Evolutionary conservation across 441 rosid species (phyloP).

Genomic region (Erodium moschatum): DNA sequence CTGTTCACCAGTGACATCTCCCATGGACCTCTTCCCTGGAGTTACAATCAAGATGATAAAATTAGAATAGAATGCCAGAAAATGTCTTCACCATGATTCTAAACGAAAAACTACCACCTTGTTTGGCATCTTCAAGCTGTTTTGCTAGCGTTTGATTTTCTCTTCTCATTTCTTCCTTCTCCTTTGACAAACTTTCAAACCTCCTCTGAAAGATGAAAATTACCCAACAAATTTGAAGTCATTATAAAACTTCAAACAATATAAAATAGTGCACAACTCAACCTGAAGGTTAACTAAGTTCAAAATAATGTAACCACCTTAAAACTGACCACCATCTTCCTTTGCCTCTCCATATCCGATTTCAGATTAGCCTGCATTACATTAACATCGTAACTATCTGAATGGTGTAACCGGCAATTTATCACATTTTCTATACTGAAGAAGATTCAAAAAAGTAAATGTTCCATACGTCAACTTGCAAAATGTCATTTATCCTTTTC

Average conservation of each 20-base stretch:
- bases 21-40: neutral
- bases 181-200: conserved; percentile 40
- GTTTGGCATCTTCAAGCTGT: conserved; percentile 81
- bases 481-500: conserved; percentile 45
- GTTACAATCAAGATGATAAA: neutral
- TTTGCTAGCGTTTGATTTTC: conserved; percentile 65
- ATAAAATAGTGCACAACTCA: neutral
- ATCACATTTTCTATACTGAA: neutral
- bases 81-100: conserved; percentile 4
- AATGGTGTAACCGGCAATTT: neutral
- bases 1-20: neutral
- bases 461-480: conserved; percentile 41
- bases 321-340: conserved; percentile 28
- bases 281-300: neutral
- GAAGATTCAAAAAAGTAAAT: neutral
- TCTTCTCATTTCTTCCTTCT: conserved; percentile 63
- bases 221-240: neutral
- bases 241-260: neutral
- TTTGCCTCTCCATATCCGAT: conserved; percentile 51
- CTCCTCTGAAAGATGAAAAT: conserved; percentile 28
- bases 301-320: conserved; percentile 51
- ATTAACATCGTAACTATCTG: conserved; percentile 1
- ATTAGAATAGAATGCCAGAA: too few relatives aligned
- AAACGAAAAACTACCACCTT: conserved; percentile 38
- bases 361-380: conserved; percentile 42